A percentile compares a stretch with the other conserved stretches of the same genome.
phyloP scores from a whole-genome alignment of 371 early-diverging fungal species.

The Circinella umbellata region DNA sequence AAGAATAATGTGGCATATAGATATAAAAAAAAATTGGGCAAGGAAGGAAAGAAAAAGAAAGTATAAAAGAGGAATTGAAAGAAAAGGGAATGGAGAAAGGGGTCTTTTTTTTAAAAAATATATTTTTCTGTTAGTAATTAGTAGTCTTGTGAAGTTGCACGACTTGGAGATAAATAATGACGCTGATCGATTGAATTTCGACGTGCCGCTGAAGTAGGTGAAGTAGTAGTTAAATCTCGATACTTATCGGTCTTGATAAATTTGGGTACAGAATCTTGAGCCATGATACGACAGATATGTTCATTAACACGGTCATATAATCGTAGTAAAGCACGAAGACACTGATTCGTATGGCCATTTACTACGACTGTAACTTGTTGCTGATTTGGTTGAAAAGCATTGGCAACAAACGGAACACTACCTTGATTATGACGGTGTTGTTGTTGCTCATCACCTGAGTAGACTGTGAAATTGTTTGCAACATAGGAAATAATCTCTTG shows the following conservation, averaged over 20 bases:
- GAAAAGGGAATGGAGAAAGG: conserved; percentile 13
- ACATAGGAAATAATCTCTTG: conserved; percentile 38
- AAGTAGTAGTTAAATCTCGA: conserved; percentile 20
- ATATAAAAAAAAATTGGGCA: not conserved
- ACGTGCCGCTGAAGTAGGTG: conserved; percentile 10
- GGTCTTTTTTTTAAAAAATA: conserved; percentile 7
- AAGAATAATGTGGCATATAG: conserved; percentile 5
- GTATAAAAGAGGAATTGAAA: not conserved
- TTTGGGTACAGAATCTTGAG: conserved; percentile 79
- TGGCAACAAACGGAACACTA: conserved; percentile 34
- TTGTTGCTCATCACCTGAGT: conserved; percentile 1
- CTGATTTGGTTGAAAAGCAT: conserved; percentile 27
- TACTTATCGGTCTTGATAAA: conserved; percentile 75
- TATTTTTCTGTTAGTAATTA: too few relatives aligned
- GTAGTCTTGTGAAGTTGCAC: too few relatives aligned
- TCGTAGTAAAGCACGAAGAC: conserved; percentile 44
- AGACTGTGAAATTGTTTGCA: conserved; percentile 19
- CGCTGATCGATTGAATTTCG: conserved; percentile 13
- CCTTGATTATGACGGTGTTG: not conserved
- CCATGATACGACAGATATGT: conserved; percentile 76
- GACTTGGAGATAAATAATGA: not conserved
- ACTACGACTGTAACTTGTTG: conserved; percentile 39
- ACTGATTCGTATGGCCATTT: conserved; percentile 35
- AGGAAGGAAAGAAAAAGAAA: not conserved
- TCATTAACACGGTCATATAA: conserved; percentile 71